Base-by-base conservation (phyloP, 352 stramenopile species). In the Globisporangium cederbergense region DNA sequence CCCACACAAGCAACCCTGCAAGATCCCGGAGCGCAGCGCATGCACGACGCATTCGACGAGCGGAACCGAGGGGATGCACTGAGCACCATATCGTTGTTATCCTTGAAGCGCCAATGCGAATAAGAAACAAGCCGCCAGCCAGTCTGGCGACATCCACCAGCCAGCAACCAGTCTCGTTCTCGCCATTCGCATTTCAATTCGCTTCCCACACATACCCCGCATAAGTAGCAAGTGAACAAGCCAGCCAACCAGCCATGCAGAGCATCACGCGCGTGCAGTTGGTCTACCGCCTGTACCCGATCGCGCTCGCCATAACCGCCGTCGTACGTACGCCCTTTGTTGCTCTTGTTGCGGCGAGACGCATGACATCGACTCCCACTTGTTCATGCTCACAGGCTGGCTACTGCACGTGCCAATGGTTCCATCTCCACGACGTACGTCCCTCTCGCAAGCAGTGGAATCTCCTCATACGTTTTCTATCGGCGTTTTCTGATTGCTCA, bases 321-420 rank as follows among this genome's bases (percentile, higher is more conserved):
- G 28, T 72, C 28, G 76, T 84, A 65, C 46, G 68, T 61, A 0
- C 28, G 8, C 11, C 54, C 34, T 30, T 43, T 34, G 28, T 6
- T 45, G 5, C 25, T 46, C 1, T 18, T 4, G 16, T 20, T 56
- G 16, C 13, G 40, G 18, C 25, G 25, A 38, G 1, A 45, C 7
- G n/a, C 52, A 13, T 30, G 32, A 32, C 9, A 42, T 11, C 4
- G 14, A 42, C 34, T 32, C n/a, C 0, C 42, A 22, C 40, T 61
- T 69, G 28, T 25, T 51, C 16, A 14, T 18, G 22, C 25, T n/a
- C 14, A 28, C 38, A 88, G 79, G 62, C 45, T 11, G 70, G 68
- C 59, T 75, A 81, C 34, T 59, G 62, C 51, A 68, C 78, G 45
- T 84, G 76, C 58, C 75, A 87, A 66, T 89, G 76, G 78, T 88